phyloP scores from a whole-genome alignment of 768 basidiomycete genomes.

The Termitomyces titanicus region DNA sequence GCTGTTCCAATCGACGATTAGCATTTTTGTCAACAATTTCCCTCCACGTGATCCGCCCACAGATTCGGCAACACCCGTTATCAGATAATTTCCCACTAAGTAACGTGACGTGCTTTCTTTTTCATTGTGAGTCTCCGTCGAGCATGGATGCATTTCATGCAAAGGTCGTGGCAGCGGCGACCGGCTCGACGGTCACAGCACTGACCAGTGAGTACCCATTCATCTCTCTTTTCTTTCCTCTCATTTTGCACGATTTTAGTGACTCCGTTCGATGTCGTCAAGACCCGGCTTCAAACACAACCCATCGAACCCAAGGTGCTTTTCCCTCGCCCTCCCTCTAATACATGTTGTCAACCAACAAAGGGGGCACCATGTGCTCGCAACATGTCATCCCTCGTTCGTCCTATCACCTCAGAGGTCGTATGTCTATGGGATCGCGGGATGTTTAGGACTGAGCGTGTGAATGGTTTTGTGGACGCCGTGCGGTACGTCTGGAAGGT shows the following conservation, averaged over 20 bases:
- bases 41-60: constrained; percentile 14
- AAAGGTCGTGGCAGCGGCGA: constrained; percentile 76
- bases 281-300: constrained; percentile 94
- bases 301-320: constrained; percentile 49
- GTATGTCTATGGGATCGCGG: constrained; percentile 82
- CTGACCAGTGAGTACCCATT: constrained; percentile 62
- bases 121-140: not conserved
- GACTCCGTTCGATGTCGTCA: constrained; percentile 99
- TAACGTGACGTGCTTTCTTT: not conserved
- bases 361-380: constrained; percentile 55
- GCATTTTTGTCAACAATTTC: constrained; percentile 16
- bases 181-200: constrained; percentile 78
- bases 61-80: constrained; percentile 18
- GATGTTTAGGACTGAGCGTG: constrained; percentile 63
- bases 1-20: constrained; percentile 1
- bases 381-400: constrained; percentile 72
- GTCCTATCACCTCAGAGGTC: constrained; percentile 53
- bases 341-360: constrained; percentile 70
- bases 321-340: constrained; percentile 49
- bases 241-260: constrained; percentile 47
- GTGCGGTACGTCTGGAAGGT: constrained; percentile 73
- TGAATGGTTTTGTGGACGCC: constrained; percentile 85
- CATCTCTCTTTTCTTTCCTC: not conserved
- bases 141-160: constrained; percentile 74
- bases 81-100: constrained; percentile 31